phyloP scores from a whole-genome alignment of 2,329 filamentous ascomycete species.

The Teratosphaeria zuluensis region DNA sequence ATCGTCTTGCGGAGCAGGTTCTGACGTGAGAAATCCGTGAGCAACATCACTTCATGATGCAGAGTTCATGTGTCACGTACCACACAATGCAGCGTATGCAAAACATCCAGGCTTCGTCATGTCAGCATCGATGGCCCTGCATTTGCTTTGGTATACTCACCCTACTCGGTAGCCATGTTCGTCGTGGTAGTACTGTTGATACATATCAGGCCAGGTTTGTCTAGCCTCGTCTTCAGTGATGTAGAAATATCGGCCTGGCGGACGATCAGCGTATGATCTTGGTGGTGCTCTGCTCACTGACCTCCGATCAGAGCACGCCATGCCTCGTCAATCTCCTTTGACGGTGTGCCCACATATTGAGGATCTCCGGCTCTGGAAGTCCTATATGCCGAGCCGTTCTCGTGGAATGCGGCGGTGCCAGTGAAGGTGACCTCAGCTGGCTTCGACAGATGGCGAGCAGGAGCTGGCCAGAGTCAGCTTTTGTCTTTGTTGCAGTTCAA shows the following conservation, averaged over 20 bases:
- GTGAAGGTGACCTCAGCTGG: not conserved
- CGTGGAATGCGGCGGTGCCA: not conserved
- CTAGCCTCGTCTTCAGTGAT: constrained; percentile 11
- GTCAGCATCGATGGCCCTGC: not conserved
- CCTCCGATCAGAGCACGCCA: not conserved
- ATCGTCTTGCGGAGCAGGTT: constrained; percentile 6
- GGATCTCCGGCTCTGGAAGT: not conserved
- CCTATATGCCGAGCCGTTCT: not conserved
- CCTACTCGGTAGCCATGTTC: not conserved
- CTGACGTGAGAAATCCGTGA: not conserved
- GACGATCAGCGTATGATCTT: not conserved
- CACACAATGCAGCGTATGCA: constrained; percentile 13
- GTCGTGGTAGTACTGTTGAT: not conserved
- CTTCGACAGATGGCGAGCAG: not conserved
- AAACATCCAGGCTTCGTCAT: constrained; percentile 6
- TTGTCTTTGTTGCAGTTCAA: too few relatives aligned
- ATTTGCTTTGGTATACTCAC: not conserved
- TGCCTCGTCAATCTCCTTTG: not conserved
- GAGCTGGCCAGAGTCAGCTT: not conserved
- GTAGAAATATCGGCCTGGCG: constrained; percentile 8
- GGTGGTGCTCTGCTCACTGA: not conserved
- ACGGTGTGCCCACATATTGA: not conserved
- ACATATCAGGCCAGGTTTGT: constrained; percentile 4
- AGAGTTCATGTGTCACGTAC: not conserved
- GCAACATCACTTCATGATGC: too few relatives aligned